Percentiles rank a stretch among this genome's conserved stretches.
Evolutionary conservation across 2,329 filamentous ascomycete genomes (phyloP).

Genomic region (Akanthomyces muscarius): DNA sequence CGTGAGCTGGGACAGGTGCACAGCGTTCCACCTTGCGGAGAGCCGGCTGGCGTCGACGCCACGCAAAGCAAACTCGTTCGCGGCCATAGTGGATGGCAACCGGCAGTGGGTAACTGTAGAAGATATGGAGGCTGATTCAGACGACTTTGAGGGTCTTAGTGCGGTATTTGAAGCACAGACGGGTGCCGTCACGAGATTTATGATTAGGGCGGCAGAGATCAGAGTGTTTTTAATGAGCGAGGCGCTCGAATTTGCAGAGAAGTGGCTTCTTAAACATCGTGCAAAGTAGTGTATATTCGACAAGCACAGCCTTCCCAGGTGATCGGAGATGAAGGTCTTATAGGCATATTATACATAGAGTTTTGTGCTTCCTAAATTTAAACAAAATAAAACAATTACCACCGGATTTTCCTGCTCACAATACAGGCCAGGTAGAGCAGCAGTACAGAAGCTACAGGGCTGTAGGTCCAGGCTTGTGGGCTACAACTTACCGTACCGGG

Average conservation of each 20-base stretch:
- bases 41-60: constrained; percentile 9
- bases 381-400: too few species aligned
- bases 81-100: constrained; percentile 13
- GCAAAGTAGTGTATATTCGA: not conserved
- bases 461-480: too few species aligned
- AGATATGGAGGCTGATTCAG: constrained; percentile 9
- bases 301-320: too few species aligned
- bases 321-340: too few species aligned
- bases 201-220: not conserved
- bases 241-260: not conserved
- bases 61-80: constrained; percentile 18
- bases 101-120: constrained; percentile 19
- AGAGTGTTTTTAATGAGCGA: not conserved
- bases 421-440: too few species aligned
- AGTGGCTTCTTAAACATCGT: not conserved
- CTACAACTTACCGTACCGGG: too few species aligned
- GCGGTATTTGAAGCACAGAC: constrained; percentile 4
- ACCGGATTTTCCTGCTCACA: too few species aligned
- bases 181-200: not conserved
- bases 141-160: constrained; percentile 17
- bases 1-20: constrained; percentile 19
- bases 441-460: too few species aligned
- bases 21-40: constrained; percentile 20
- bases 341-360: too few species aligned
- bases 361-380: too few species aligned